Evolutionary conservation across 2,329 filamentous ascomycete species (phyloP).

Genomic region (Neonectria hederae): DNA sequence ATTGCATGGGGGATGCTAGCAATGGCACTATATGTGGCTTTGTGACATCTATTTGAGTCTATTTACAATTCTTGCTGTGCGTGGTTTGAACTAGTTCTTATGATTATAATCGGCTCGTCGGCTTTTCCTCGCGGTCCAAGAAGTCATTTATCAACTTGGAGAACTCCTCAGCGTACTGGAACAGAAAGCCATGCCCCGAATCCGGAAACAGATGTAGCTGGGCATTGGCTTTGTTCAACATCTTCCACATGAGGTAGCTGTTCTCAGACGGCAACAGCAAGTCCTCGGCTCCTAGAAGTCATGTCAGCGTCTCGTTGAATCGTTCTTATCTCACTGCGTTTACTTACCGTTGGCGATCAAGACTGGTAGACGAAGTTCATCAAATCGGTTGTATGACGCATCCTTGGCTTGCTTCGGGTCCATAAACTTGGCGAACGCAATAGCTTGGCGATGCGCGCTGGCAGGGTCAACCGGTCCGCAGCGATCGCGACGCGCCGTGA

Average conservation of each 20-base stretch:
- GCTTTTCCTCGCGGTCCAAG: slow-evolving; percentile 31
- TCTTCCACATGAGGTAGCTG: slow-evolving; percentile 51
- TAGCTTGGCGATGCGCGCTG: slow-evolving; percentile 43
- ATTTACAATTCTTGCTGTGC: not conserved
- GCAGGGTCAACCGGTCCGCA: slow-evolving; percentile 39
- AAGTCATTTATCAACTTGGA: slow-evolving; percentile 47
- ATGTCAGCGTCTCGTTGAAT: slow-evolving; percentile 1
- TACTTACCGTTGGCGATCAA: slow-evolving; percentile 51
- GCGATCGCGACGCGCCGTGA: slow-evolving; percentile 39
- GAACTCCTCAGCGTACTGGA: slow-evolving; percentile 47
- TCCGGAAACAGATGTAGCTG: slow-evolving; percentile 49
- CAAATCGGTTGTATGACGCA: slow-evolving; percentile 47
- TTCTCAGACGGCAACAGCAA: slow-evolving; percentile 49
- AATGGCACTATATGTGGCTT: not conserved
- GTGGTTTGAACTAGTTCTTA: not conserved
- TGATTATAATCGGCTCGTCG: slow-evolving; percentile 32
- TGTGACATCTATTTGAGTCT: not conserved
- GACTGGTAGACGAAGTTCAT: slow-evolving; percentile 48
- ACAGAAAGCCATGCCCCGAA: slow-evolving; percentile 50
- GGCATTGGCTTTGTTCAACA: slow-evolving; percentile 43
- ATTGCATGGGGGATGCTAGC: not conserved
- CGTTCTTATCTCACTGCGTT: not conserved
- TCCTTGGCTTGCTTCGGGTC: slow-evolving; percentile 46
- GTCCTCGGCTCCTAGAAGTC: slow-evolving; percentile 46
- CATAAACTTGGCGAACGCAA: slow-evolving; percentile 50